phyloP scores from a whole-genome alignment of 208 protist genomes.

The Trypanosoma cruzi region DNA sequence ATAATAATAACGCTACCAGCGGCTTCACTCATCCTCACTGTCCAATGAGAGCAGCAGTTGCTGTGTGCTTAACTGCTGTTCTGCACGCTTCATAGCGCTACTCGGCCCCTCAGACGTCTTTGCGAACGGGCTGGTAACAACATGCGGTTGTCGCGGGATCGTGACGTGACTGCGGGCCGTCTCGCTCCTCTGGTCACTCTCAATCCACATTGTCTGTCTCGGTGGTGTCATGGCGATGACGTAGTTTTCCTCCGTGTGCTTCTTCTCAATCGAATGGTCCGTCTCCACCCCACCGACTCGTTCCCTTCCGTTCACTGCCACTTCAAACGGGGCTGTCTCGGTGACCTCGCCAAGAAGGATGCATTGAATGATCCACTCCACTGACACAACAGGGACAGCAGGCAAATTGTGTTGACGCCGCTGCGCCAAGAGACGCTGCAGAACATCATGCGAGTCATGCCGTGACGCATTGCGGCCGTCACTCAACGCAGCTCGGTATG shows the following conservation, averaged over 20 bases:
- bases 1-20: too few species aligned
- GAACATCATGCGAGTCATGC: not conserved
- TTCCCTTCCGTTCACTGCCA: conserved; percentile 4
- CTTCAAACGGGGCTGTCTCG: conserved; percentile 37
- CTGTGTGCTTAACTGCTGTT: conserved; percentile 44
- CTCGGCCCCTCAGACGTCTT: conserved; percentile 32
- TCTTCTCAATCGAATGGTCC: not conserved
- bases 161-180: too few species aligned
- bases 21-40: conserved; percentile 4
- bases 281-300: not conserved
- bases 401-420: not conserved
- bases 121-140: conserved; percentile 5
- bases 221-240: not conserved
- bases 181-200: not conserved
- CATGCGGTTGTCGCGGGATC: not conserved
- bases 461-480: conserved; percentile 26
- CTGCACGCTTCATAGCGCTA: conserved; percentile 36
- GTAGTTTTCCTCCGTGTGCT: not conserved
- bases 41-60: conserved; percentile 19
- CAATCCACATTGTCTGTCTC: conserved; percentile 1
- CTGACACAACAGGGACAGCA: conserved; percentile 38
- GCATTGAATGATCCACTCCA: conserved; percentile 66
- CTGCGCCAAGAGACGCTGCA: conserved; percentile 3
- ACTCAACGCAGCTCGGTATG: conserved; percentile 36
- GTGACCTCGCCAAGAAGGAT: conserved; percentile 44